Conservation (phyloP, 1,284 basidiomycete species). For the Polyporus tsugae region DNA sequence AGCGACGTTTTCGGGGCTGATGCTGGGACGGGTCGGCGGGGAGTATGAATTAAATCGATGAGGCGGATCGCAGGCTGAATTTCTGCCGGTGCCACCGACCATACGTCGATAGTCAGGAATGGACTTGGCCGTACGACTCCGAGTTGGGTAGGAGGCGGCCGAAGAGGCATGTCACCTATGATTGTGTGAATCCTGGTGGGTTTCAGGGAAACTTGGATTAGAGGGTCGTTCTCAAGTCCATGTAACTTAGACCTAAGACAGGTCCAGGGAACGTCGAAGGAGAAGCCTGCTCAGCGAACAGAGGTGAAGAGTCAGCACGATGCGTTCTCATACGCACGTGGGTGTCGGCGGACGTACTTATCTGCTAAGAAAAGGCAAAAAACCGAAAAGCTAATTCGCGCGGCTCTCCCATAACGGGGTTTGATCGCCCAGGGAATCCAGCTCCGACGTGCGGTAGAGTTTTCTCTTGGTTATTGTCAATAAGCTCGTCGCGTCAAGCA, state of each 20-base stretch:
- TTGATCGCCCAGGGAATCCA: not conserved
- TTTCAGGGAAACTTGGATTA: not conserved
- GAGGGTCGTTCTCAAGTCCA: not conserved
- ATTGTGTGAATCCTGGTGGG: not conserved
- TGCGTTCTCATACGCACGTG: not conserved
- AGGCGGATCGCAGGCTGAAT: not conserved
- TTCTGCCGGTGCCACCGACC: not conserved
- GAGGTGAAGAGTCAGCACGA: not conserved
- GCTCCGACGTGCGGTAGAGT: not conserved
- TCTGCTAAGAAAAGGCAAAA: not conserved
- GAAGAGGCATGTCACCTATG: not conserved
- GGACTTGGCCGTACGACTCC: not conserved
- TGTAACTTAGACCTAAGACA: slow-evolving; percentile 1
- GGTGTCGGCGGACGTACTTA: slow-evolving; percentile 1
- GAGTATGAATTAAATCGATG: not conserved
- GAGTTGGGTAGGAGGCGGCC: not conserved
- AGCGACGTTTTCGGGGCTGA: not conserved
- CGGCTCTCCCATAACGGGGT: not conserved
- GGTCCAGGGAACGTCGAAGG: slow-evolving; percentile 1
- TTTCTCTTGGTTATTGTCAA: not conserved
- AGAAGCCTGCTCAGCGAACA: not conserved
- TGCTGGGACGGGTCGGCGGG: not conserved
- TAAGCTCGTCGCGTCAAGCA: not conserved
- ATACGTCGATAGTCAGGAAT: not conserved
- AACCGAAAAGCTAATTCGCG: not conserved